Base-by-base conservation (phyloP, 2,329 filamentous ascomycete genomes). In the Penicillium sp. region DNA sequence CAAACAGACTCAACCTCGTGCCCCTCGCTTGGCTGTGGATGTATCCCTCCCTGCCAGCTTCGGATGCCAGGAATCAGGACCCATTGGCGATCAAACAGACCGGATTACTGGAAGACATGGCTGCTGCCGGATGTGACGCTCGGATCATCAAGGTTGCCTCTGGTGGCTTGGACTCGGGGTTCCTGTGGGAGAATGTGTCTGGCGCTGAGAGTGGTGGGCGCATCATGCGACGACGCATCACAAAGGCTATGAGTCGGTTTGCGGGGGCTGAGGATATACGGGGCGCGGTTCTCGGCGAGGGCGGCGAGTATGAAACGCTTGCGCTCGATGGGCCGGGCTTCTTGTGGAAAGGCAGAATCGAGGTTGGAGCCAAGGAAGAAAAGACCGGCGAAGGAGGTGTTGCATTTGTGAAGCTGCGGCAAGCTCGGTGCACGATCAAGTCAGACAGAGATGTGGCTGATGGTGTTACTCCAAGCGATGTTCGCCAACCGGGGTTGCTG, bases 251-350 rank as follows among this genome's bases (percentile, higher is more conserved):
- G 67, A 69, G 62, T 52, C 70, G 85, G 58, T 96, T 95, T 74
- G 88, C 69, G 13, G 63, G 56, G 5, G 65, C 66, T 38, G 89
- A 43, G 76, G 81, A 57, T 77, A 76, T 66, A 78, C 83, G 56
- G 77, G 91, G 90, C 0, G 89, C 90, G 8, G 85, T 92, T 9
- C 76, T 97, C 16, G 94, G 94, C 1, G 94, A 97, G 71, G 94
- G 94, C 5, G 94, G 94, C 3, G 94, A 97, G 77, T 97, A 95
- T 73, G 94, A 97, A 81, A 97, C 92, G 29, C 77, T 97, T 49
- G 91, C 94, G 43, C 68, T 97, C 34, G 86, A 92, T 73, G 94
- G 93, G 10, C 93, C 93, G 8, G 65, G 68, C 0, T 76, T 77
- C 47, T 71, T 97, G 56, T 97, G 94, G 81, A 88, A 83, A 74